Evolutionary conservation across 2,329 filamentous ascomycete species (phyloP), one percentile per base, ranked within the genome.

Genomic region (Didymella sp.): DNA sequence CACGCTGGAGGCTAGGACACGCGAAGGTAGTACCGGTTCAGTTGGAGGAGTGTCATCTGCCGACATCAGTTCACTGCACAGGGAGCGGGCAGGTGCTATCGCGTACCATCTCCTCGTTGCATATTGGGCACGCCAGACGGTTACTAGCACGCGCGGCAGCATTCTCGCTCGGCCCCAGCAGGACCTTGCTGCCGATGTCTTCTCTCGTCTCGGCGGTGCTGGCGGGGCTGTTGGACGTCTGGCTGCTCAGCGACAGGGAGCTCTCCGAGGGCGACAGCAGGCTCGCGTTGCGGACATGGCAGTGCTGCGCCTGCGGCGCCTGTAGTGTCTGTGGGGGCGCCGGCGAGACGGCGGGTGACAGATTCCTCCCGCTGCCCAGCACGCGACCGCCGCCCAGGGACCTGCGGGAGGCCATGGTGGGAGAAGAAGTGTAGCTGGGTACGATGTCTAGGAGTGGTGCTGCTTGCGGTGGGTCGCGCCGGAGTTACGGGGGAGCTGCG

Each of bases 101-200:
- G 60, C 65, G 22, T 80, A 95, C 92, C 95, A 99, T 99, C 77
- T 97, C 93, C 79, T 98, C 96, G 67, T 88, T 92, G 78, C 95
- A 99, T 73, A 99, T 99, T n/a, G 95, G 95, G 76, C 95, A 99
- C 52, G 94, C 87, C 57, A 99, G 86, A 75, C 85, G 85, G 63
- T 85, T 85, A 64, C 84, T 85, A 52, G 86, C 79, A 49, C 86
- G 83, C 61, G 83, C 82, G 59, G 80, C 83, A 11, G 49, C 49
- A 52, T 52, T 21, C 38, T 81, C 81, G 60, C 82, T 81, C 78
- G 85, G 83, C 38, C 85, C 85, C 47, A 95, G 79, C 51, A 89
- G 92, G 68, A 97, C 89, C 71, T 90, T 89, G 52, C 92, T 91
- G 33, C 86, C 85, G 50, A 97, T 84, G 71, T 96, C 92, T 72